Conservation (phyloP, 257 asterid species). For the Rhazya stricta region DNA sequence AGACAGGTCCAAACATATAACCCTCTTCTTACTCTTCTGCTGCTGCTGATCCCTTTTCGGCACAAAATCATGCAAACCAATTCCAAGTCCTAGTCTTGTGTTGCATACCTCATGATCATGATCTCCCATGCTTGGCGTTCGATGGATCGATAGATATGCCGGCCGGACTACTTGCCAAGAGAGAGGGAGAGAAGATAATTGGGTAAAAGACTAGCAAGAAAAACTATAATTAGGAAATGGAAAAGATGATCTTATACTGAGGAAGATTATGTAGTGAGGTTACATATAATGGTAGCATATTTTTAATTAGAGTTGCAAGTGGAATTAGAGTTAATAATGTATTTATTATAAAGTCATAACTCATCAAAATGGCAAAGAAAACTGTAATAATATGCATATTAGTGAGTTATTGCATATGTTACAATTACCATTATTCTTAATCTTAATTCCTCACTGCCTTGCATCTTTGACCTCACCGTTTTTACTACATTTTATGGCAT, state of each 20-base stretch:
- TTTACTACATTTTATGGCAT: too few relatives aligned
- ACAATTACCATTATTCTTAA: too few relatives aligned
- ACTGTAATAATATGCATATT: conserved; percentile 12
- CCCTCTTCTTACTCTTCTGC: conserved; percentile 5
- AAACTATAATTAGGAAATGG: not conserved
- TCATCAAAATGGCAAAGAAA: not conserved
- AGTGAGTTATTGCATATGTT: conserved; percentile 20
- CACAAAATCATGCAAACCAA: not conserved
- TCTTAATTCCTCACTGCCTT: not conserved
- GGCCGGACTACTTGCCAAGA: too few relatives aligned
- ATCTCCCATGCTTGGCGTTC: conserved; percentile 2
- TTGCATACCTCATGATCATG: not conserved
- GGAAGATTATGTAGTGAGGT: not conserved
- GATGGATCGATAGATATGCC: not conserved
- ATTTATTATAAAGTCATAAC: conserved; percentile 19
- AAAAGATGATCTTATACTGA: not conserved
- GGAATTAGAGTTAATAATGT: conserved; percentile 13
- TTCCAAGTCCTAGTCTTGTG: conserved; percentile 10
- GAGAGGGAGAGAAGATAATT: not conserved
- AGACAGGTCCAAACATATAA: not conserved
- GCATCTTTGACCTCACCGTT: not conserved
- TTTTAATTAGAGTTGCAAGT: not conserved
- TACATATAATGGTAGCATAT: not conserved
- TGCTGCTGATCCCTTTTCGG: not conserved
- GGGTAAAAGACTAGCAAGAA: not conserved